Conservation (phyloP, 1,139 yeast species). For the Nadsonia commutata region DNA sequence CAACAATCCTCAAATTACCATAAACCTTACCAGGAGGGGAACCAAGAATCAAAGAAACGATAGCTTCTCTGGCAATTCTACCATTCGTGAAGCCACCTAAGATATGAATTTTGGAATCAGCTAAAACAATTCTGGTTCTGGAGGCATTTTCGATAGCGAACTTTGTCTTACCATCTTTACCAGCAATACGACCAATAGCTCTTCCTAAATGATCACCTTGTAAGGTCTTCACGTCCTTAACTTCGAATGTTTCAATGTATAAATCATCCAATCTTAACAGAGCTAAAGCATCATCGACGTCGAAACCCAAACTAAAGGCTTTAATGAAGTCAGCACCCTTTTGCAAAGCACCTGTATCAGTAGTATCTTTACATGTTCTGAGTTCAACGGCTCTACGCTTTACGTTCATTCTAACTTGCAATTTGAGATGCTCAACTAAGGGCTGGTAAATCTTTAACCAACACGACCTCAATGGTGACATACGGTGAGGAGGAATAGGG, state of each 20-base stretch:
- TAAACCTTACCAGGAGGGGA: conserved; percentile 98
- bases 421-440: conserved; percentile 79
- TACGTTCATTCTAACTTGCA: conserved; percentile 87
- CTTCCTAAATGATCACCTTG: conserved; percentile 93
- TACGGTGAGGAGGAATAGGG: conserved; percentile 91
- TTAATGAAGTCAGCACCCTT: conserved; percentile 94
- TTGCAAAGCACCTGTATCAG: conserved; percentile 87
- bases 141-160: conserved; percentile 98
- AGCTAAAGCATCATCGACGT: conserved; percentile 93
- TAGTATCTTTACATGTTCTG: conserved; percentile 67
- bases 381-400: conserved; percentile 68
- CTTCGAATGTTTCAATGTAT: conserved; percentile 90
- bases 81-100: conserved; percentile 95
- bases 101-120: conserved; percentile 91
- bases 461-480: conserved; percentile 75
- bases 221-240: conserved; percentile 90
- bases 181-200: conserved; percentile 99
- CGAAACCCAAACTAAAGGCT: conserved; percentile 92
- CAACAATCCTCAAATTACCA: conserved; percentile 91
- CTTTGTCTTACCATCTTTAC: conserved; percentile 97
- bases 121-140: conserved; percentile 91
- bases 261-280: conserved; percentile 84
- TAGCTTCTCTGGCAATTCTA: conserved; percentile 94
- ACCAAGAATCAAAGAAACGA: conserved; percentile 87
- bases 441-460: conserved; percentile 93